These are phyloP conservation scores for Oldenlandia corymbosa DNA, from an alignment of 257 asterid genomes.

Conservation along the genomic window DNA sequence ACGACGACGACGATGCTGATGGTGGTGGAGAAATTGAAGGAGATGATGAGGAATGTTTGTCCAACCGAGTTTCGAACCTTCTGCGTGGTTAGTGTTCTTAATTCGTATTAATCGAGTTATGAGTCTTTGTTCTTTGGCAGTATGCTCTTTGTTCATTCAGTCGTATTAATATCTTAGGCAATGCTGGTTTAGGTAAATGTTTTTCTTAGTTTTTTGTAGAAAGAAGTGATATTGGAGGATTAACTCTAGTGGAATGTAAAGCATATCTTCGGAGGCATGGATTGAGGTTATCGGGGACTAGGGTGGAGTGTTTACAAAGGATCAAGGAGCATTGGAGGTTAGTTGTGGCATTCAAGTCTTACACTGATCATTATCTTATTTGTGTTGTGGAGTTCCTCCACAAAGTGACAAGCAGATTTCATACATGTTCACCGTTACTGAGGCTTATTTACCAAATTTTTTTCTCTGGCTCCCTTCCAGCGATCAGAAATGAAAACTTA, in stretches of 20 bases:
- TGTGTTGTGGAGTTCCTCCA: too few species aligned
- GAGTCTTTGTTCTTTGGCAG: too few species aligned
- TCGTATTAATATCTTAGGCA: neutral
- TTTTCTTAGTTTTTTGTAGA: slow-evolving; percentile 22
- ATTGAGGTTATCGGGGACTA: slow-evolving; percentile 64
- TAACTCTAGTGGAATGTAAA: slow-evolving; percentile 48
- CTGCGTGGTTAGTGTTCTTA: slow-evolving; percentile 16
- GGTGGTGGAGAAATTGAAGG: slow-evolving; percentile 15
- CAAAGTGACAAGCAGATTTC: too few species aligned
- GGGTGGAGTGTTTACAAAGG: slow-evolving; percentile 50
- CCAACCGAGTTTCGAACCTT: slow-evolving; percentile 9
- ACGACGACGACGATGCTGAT: neutral
- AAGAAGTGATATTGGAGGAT: slow-evolving; percentile 30
- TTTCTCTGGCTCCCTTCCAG: neutral
- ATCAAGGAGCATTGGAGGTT: slow-evolving; percentile 70
- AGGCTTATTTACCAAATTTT: too few species aligned
- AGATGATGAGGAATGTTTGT: slow-evolving; percentile 15
- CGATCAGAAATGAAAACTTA: neutral
- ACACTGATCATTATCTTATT: too few species aligned
- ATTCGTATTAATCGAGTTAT: neutral
- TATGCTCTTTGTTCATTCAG: too few species aligned
- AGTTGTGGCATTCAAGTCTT: neutral
- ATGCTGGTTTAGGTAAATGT: neutral
- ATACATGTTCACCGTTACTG: too few species aligned
- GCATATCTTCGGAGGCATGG: slow-evolving; percentile 49